Conservation (phyloP, 768 basidiomycete genomes). For the Cantharellus cinnabarinus region DNA sequence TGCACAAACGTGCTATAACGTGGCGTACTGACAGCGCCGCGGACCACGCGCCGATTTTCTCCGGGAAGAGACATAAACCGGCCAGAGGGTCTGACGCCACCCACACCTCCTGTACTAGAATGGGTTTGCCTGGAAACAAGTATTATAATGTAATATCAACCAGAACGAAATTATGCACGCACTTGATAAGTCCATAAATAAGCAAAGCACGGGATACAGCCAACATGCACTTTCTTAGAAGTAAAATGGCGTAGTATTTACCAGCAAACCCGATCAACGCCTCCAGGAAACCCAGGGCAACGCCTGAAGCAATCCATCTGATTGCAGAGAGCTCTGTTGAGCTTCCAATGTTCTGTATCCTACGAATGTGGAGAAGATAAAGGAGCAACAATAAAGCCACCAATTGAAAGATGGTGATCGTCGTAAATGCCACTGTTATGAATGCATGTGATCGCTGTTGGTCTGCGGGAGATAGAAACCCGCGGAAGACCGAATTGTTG, state of each 20-base stretch:
- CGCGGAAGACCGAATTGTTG: neutral
- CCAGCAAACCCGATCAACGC: neutral
- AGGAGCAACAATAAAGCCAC: neutral
- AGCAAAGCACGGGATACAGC: neutral
- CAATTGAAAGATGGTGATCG: neutral
- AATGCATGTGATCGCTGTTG: neutral
- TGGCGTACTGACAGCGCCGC: neutral
- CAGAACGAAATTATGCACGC: neutral
- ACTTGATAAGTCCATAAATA: neutral
- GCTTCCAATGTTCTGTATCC: neutral
- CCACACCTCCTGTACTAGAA: too few species aligned
- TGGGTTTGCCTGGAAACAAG: too few species aligned
- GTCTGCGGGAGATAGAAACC: neutral
- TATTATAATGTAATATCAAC: too few species aligned
- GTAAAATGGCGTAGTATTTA: neutral
- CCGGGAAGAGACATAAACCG: too few species aligned
- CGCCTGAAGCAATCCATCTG: neutral
- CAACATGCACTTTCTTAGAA: neutral
- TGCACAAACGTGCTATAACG: neutral
- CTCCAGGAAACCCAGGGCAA: neutral
- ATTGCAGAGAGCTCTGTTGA: neutral
- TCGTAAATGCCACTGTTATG: neutral
- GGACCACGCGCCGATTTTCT: too few species aligned
- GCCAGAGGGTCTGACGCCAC: too few species aligned
- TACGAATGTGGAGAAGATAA: neutral